Conservation (phyloP, 805 yeast species). For the Yamadazyma insecticola region DNA sequence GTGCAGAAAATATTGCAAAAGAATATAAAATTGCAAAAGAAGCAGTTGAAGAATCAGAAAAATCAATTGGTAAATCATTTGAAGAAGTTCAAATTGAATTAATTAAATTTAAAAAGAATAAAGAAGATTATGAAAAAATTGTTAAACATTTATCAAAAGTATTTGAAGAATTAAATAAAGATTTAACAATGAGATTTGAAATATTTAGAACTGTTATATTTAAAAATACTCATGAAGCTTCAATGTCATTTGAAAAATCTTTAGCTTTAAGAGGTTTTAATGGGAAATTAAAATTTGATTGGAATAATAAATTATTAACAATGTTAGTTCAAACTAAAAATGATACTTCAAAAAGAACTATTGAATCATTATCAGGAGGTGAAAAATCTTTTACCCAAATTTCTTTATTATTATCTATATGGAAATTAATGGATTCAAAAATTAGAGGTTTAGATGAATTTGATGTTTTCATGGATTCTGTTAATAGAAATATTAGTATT, state of each 20-base stretch:
- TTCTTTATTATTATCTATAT: slow-evolving; percentile 79
- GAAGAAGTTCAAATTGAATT: slow-evolving; percentile 51
- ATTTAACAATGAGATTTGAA: slow-evolving; percentile 27
- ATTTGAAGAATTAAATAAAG: slow-evolving; percentile 20
- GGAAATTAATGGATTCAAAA: slow-evolving; percentile 88
- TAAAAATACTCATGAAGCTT: slow-evolving; percentile 27
- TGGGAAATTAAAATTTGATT: slow-evolving; percentile 68
- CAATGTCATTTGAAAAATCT: slow-evolving; percentile 49
- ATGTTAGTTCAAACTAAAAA: slow-evolving; percentile 60
- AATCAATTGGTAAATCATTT: slow-evolving; percentile 48
- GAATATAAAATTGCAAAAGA: slow-evolving; percentile 45
- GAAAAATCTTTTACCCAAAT: slow-evolving; percentile 94
- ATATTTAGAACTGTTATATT: slow-evolving; percentile 29
- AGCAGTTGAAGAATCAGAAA: slow-evolving; percentile 50
- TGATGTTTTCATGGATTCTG: slow-evolving; percentile 96
- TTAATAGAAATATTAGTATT: slow-evolving; percentile 78
- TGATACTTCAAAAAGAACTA: slow-evolving; percentile 57
- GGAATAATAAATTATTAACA: slow-evolving; percentile 43
- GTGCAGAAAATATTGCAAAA: slow-evolving; percentile 43
- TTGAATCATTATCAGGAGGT: slow-evolving; percentile 90
- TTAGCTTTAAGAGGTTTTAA: slow-evolving; percentile 64
- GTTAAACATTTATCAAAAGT: slow-evolving; percentile 30
- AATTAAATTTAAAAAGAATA: slow-evolving; percentile 37
- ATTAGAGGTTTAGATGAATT: slow-evolving; percentile 92
- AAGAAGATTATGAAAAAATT: slow-evolving; percentile 38